Evolutionary conservation across 2,329 filamentous ascomycete species (phyloP).

Genomic region (Trichophaea hybrida): DNA sequence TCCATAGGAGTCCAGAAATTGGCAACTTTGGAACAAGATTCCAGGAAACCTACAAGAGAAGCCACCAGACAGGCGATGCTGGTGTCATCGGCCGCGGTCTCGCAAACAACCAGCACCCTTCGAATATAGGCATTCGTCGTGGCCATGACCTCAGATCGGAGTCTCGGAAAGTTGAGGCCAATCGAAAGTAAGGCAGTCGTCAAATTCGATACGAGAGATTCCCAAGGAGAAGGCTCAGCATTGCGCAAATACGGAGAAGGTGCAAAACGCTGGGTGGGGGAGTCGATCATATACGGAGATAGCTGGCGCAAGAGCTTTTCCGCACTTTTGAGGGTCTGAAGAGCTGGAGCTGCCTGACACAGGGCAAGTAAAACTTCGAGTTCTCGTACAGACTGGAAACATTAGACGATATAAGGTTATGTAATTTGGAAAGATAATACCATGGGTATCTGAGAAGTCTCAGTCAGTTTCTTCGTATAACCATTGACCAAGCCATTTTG

Average conservation of each 20-base stretch:
- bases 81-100: slow-evolving; percentile 44
- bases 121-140: slow-evolving; percentile 59
- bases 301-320: slow-evolving; percentile 66
- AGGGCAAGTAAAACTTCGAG: slow-evolving; percentile 82
- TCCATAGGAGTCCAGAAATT: slow-evolving; percentile 69
- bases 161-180: slow-evolving; percentile 53
- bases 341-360: slow-evolving; percentile 70
- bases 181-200: slow-evolving; percentile 69
- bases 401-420: background rate
- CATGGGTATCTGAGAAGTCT: slow-evolving; percentile 22
- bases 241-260: slow-evolving; percentile 69
- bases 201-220: slow-evolving; percentile 64
- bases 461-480: slow-evolving; percentile 5
- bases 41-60: slow-evolving; percentile 78
- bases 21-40: slow-evolving; percentile 62
- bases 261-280: slow-evolving; percentile 62
- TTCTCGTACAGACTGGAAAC: slow-evolving; percentile 61
- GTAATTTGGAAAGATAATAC: slow-evolving; percentile 5
- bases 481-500: slow-evolving; percentile 14
- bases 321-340: slow-evolving; percentile 57
- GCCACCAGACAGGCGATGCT: slow-evolving; percentile 62
- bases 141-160: slow-evolving; percentile 52
- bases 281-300: slow-evolving; percentile 70
- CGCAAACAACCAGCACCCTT: slow-evolving; percentile 28
- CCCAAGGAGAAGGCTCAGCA: slow-evolving; percentile 77